Conservation (phyloP, 179 eudicot genomes). For the Carnegiea gigantea region DNA sequence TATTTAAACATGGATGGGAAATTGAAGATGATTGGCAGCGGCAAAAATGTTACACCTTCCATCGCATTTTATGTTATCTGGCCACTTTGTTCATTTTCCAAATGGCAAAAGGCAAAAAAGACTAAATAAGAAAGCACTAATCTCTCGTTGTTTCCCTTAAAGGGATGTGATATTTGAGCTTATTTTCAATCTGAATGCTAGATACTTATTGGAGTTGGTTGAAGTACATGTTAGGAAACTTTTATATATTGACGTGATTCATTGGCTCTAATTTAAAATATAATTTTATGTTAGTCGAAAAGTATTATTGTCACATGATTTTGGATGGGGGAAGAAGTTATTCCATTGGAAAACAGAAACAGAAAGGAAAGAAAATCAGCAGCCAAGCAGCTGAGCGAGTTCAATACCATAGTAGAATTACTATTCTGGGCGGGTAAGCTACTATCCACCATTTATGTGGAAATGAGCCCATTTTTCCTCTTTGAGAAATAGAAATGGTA, state of each 20-base stretch:
- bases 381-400: too few relatives aligned
- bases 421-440: too few relatives aligned
- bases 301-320: too few relatives aligned
- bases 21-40: constrained; percentile 13
- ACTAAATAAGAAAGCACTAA: not conserved
- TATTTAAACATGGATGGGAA: not conserved
- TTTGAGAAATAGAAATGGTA: not conserved
- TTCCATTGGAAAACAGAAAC: not conserved
- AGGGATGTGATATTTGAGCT: not conserved
- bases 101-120: not conserved
- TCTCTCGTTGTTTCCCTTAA: not conserved
- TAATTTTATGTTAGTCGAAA: too few relatives aligned
- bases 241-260: too few relatives aligned
- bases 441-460: not conserved
- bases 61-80: constrained; percentile 14
- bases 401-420: not conserved
- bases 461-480: not conserved
- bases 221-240: not conserved
- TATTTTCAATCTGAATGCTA: not conserved
- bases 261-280: too few relatives aligned
- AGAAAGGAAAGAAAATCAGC: too few relatives aligned
- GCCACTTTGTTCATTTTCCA: not conserved
- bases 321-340: not conserved
- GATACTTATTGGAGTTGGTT: not conserved
- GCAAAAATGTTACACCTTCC: not conserved